Conservation (phyloP, 306 rosid genomes). For the Pueraria montana region DNA sequence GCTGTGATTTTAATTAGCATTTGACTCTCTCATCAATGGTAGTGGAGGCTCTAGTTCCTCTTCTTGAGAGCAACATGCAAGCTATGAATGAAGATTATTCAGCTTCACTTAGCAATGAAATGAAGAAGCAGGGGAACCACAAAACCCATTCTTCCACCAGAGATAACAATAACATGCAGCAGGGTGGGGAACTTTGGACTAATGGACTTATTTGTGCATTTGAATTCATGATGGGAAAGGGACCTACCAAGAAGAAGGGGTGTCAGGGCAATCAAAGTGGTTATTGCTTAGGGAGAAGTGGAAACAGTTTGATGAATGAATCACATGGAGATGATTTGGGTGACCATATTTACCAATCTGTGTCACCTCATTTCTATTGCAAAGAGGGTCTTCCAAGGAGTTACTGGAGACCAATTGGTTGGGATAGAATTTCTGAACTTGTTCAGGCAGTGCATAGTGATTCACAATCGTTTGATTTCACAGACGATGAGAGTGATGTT, state of each 20-base stretch:
- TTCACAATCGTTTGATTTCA: constrained; percentile 43
- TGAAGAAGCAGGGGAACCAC: constrained; percentile 49
- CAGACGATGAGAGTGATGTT: constrained; percentile 54
- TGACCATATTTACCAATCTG: constrained; percentile 30
- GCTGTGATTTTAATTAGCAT: constrained; percentile 24
- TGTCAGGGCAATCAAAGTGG: constrained; percentile 25
- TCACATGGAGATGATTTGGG: constrained; percentile 28
- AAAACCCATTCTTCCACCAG: constrained; percentile 14
- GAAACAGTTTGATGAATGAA: constrained; percentile 33
- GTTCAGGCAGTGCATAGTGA: constrained; percentile 54
- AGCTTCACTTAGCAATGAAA: constrained; percentile 32
- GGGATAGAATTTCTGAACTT: constrained; percentile 70
- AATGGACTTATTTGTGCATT: constrained; percentile 77
- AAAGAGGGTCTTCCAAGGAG: constrained; percentile 54
- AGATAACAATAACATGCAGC: constrained; percentile 38
- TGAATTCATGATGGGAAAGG: constrained; percentile 51
- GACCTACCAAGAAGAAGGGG: constrained; percentile 38
- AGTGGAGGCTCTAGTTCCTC: constrained; percentile 52
- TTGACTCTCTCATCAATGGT: constrained; percentile 47
- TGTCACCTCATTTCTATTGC: not conserved
- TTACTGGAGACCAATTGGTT: constrained; percentile 73
- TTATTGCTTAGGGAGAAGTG: not conserved
- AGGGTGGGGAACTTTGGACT: constrained; percentile 60
- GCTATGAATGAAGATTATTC: constrained; percentile 35
- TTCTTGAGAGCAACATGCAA: constrained; percentile 46